A percentile compares a stretch with the other conserved stretches of the same genome.
Conservation (phyloP, 2,329 filamentous ascomycete species). For the Venturia pyrina region DNA sequence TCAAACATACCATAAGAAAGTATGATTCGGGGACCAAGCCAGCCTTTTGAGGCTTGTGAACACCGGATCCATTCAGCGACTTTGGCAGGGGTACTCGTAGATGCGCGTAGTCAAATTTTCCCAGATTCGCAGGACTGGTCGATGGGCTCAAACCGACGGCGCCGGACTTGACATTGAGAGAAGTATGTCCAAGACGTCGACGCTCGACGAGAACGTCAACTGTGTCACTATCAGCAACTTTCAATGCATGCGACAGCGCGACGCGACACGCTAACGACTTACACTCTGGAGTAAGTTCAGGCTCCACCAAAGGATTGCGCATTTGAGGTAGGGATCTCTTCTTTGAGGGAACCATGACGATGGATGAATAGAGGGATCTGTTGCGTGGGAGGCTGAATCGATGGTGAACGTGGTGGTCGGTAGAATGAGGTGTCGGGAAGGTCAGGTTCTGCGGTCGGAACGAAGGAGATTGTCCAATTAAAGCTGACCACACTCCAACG, state of each 20-base stretch:
- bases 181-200: slow-evolving; percentile 85
- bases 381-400: neutral
- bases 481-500: neutral
- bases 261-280: slow-evolving; percentile 30
- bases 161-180: slow-evolving; percentile 72
- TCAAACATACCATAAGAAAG: slow-evolving; percentile 68
- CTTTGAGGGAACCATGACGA: slow-evolving; percentile 21
- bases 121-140: slow-evolving; percentile 62
- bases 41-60: slow-evolving; percentile 66
- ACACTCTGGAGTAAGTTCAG: slow-evolving; percentile 55
- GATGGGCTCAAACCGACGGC: slow-evolving; percentile 61
- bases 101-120: slow-evolving; percentile 92
- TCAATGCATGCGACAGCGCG: slow-evolving; percentile 13
- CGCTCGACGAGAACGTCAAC: slow-evolving; percentile 59
- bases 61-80: slow-evolving; percentile 76
- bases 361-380: neutral
- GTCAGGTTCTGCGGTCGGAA: neutral
- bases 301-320: slow-evolving; percentile 55
- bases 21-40: slow-evolving; percentile 70
- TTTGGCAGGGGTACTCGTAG: slow-evolving; percentile 86
- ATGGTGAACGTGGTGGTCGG: neutral
- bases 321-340: slow-evolving; percentile 46
- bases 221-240: slow-evolving; percentile 17
- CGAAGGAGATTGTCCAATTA: neutral
- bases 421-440: neutral